phyloP scores from a whole-genome alignment of 352 stramenopile genomes.

The Globisporangium solare region DNA sequence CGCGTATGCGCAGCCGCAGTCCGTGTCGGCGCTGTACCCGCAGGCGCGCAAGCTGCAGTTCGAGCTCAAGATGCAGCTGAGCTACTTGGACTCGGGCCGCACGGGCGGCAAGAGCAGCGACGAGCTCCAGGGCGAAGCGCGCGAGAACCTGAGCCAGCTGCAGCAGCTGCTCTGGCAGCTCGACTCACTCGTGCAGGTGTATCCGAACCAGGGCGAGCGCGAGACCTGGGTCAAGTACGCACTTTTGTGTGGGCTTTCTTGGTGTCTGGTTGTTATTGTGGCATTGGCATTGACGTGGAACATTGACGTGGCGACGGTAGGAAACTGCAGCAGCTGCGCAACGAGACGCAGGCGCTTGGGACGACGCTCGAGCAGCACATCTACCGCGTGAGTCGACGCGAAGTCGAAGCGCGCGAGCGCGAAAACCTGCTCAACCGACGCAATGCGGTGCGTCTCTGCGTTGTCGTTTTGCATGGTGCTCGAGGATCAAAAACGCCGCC shows the following conservation, averaged over 20 bases:
- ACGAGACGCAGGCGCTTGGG: conserved; percentile 61
- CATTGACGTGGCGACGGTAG: conserved; percentile 10
- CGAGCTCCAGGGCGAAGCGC: conserved; percentile 63
- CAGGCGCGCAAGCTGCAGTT: conserved; percentile 83
- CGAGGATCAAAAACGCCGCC: background rate
- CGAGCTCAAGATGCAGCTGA: conserved; percentile 88
- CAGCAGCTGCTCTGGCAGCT: conserved; percentile 79
- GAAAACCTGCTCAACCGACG: conserved; percentile 71
- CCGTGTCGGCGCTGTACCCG: conserved; percentile 70
- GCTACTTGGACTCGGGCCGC: conserved; percentile 68
- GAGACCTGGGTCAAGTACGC: conserved; percentile 77
- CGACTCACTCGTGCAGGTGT: conserved; percentile 72
- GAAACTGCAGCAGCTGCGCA: conserved; percentile 71
- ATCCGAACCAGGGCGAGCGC: conserved; percentile 37
- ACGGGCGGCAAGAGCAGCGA: conserved; percentile 43
- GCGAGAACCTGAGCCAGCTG: conserved; percentile 63
- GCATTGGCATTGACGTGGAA: background rate
- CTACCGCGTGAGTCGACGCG: conserved; percentile 57
- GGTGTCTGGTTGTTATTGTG: no score
- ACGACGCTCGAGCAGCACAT: conserved; percentile 76
- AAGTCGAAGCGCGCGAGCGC: conserved; percentile 64
- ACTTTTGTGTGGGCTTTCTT: background rate
- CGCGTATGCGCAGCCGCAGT: conserved; percentile 22
- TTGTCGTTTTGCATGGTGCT: background rate
- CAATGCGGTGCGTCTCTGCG: conserved; percentile 31